Conservation (phyloP, 495 filamentous ascomycete species). For the Tuber aestivum region DNA sequence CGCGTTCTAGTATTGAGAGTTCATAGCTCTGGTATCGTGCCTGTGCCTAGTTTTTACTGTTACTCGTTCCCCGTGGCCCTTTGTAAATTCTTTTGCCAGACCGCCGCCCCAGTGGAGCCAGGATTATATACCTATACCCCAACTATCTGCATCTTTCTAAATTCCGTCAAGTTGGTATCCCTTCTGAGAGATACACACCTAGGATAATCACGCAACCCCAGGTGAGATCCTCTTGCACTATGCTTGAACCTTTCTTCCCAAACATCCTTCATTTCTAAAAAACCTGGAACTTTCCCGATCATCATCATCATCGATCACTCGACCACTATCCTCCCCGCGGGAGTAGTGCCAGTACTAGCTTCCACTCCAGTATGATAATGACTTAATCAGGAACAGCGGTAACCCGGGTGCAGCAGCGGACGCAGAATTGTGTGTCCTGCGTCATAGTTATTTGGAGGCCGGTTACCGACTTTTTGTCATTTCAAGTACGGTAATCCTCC, state of each 20-base stretch:
- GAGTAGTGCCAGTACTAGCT: neutral
- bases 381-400: neutral
- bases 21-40: neutral
- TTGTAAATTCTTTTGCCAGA: neutral
- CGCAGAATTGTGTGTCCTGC: neutral
- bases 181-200: neutral
- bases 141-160: neutral
- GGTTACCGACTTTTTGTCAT: neutral
- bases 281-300: neutral
- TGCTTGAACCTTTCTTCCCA: neutral
- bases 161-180: neutral
- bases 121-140: too few species aligned
- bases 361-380: neutral
- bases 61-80: neutral
- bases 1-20: neutral
- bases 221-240: neutral
- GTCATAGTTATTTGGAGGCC: neutral
- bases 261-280: too few species aligned
- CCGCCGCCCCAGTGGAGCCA: too few species aligned
- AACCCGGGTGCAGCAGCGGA: fast-evolving
- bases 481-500: neutral
- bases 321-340: neutral
- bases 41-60: neutral
- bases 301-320: neutral
- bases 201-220: neutral